Conservation (phyloP, 2,329 filamentous ascomycete genomes). For the Bimuria novae-zelandiae region DNA sequence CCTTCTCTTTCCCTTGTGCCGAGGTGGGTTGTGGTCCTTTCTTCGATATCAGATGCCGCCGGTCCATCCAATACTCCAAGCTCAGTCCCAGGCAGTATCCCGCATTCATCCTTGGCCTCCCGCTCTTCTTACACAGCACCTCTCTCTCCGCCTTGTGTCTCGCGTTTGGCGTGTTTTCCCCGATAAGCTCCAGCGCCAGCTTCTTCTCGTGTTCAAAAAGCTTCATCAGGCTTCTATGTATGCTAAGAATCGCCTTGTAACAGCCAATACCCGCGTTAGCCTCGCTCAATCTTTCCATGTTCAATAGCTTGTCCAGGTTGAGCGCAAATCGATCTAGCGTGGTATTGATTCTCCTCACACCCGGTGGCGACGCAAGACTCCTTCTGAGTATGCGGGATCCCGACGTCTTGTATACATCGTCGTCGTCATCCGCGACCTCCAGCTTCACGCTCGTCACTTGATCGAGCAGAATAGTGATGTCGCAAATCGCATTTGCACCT, state of each 20-base stretch:
- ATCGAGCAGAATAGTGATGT: conserved; percentile 36
- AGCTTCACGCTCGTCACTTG: conserved; percentile 63
- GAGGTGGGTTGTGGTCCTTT: conserved; percentile 25
- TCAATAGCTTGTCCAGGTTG: conserved; percentile 72
- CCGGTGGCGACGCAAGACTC: conserved; percentile 64
- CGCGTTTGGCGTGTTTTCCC: conserved; percentile 43
- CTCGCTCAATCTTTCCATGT: conserved; percentile 72
- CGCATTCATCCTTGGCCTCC: conserved; percentile 72
- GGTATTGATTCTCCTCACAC: conserved; percentile 70
- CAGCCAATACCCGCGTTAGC: conserved; percentile 65
- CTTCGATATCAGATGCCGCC: conserved; percentile 52
- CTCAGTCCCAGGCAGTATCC: conserved; percentile 69
- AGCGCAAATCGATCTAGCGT: conserved; percentile 70
- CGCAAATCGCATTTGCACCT: conserved; percentile 40
- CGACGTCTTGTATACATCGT: conserved; percentile 58
- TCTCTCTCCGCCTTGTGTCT: conserved; percentile 59
- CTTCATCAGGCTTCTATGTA: conserved; percentile 71
- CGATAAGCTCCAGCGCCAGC: conserved; percentile 35
- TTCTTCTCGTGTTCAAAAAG: conserved; percentile 74
- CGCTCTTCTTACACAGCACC: conserved; percentile 72
- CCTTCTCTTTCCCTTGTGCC: conserved; percentile 45
- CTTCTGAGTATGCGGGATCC: conserved; percentile 62
- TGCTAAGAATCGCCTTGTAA: conserved; percentile 74
- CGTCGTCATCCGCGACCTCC: conserved; percentile 63
- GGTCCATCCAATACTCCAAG: conserved; percentile 77